Evolutionary conservation across 345 rosid species (phyloP).

Genomic region (Bretschneidera sinensis): DNA sequence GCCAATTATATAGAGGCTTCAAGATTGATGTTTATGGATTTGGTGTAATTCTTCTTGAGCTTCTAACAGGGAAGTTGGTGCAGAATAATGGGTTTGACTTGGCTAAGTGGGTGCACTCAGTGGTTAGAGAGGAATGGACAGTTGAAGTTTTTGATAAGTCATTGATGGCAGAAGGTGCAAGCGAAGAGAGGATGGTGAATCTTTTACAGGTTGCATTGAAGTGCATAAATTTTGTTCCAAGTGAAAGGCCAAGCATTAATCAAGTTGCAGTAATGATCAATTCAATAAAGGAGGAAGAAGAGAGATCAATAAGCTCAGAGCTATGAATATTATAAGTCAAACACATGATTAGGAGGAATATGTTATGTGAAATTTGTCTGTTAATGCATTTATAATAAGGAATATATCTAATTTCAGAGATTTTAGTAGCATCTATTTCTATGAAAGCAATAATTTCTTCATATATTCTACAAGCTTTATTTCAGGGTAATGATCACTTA

Average conservation of each 20-base stretch:
- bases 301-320: slow-evolving; percentile 32
- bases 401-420: no score
- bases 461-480: no score
- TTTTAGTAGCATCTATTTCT: no score
- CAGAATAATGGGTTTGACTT: slow-evolving; percentile 39
- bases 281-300: slow-evolving; percentile 42
- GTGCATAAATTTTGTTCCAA: slow-evolving; percentile 38
- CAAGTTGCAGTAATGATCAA: slow-evolving; percentile 32
- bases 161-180: slow-evolving; percentile 38
- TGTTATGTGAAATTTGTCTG: no score
- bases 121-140: slow-evolving; percentile 59
- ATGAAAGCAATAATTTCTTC: no score
- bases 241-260: slow-evolving; percentile 39
- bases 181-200: slow-evolving; percentile 54
- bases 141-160: slow-evolving; percentile 51
- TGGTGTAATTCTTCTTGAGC: slow-evolving; percentile 61
- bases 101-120: slow-evolving; percentile 51
- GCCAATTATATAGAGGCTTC: slow-evolving; percentile 16
- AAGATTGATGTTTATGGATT: slow-evolving; percentile 35
- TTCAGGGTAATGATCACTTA: no score
- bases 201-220: slow-evolving; percentile 42
- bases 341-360: no score
- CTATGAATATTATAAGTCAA: slow-evolving; percentile 7
- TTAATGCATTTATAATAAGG: no score
- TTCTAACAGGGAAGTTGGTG: slow-evolving; percentile 52